These are phyloP conservation scores for Hawksworthiomyces lignivorus DNA, from an alignment of 2,329 filamentous ascomycete genomes.

Conservation along the genomic window DNA sequence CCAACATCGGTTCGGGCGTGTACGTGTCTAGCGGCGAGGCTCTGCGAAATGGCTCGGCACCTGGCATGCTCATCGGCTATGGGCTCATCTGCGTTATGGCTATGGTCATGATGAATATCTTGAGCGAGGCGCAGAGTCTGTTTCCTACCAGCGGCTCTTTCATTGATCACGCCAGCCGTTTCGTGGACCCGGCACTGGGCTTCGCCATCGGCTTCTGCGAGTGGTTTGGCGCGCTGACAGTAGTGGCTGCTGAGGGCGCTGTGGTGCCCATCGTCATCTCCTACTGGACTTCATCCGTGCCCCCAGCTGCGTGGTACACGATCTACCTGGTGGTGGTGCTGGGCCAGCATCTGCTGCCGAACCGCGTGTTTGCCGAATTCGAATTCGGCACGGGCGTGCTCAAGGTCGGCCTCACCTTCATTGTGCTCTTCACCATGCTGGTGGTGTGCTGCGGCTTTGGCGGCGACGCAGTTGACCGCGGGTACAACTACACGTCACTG, in stretches of 20 bases:
- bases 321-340: constrained; percentile 20
- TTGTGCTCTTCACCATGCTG: constrained; percentile 14
- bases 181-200: constrained; percentile 49
- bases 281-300: constrained; percentile 34
- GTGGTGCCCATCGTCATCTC: constrained; percentile 23
- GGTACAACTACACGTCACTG: constrained; percentile 12
- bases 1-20: constrained; percentile 14
- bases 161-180: constrained; percentile 46
- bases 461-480: constrained; percentile 13
- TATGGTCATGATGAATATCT: constrained; percentile 12
- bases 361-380: constrained; percentile 36
- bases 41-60: constrained; percentile 59
- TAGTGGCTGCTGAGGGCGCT: constrained; percentile 12
- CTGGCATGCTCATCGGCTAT: constrained; percentile 14
- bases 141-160: constrained; percentile 46
- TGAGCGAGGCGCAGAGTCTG: constrained; percentile 12
- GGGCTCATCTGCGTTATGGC: constrained; percentile 12
- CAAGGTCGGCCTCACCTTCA: constrained; percentile 16
- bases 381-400: constrained; percentile 19
- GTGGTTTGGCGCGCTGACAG: constrained; percentile 32
- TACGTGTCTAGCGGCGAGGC: constrained; percentile 11
- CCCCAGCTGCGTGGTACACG: constrained; percentile 38
- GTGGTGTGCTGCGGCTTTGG: constrained; percentile 11
- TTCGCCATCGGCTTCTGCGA: constrained; percentile 49
- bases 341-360: constrained; percentile 33